Percentiles rank a stretch among this genome's conserved stretches.
phyloP scores from a whole-genome alignment of 2,329 filamentous ascomycete genomes.

The Albifimbria verrucaria region DNA sequence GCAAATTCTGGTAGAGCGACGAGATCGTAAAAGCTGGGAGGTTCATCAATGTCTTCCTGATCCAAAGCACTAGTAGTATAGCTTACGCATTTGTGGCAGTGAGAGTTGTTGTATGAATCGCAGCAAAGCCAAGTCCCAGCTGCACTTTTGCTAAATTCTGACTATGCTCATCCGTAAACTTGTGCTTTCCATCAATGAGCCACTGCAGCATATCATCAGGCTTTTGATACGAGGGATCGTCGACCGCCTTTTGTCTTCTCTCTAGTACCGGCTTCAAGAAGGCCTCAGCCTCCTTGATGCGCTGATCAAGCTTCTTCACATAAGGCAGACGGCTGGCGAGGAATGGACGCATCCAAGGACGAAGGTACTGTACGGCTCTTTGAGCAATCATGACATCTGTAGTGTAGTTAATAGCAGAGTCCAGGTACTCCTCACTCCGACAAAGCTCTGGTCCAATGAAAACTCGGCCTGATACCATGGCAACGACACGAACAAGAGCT shows the following conservation, averaged over 20 bases:
- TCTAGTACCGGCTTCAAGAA: slow-evolving; percentile 34
- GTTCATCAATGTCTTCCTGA: neutral
- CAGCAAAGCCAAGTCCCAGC: slow-evolving; percentile 42
- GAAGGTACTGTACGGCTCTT: slow-evolving; percentile 21
- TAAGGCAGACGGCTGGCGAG: slow-evolving; percentile 27
- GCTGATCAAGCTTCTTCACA: slow-evolving; percentile 27
- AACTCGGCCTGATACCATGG: slow-evolving; percentile 41
- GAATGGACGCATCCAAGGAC: slow-evolving; percentile 30
- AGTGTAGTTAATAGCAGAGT: slow-evolving; percentile 46
- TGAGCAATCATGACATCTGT: slow-evolving; percentile 36
- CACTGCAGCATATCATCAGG: slow-evolving; percentile 48
- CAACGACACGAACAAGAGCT: slow-evolving; percentile 41
- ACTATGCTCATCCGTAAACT: slow-evolving; percentile 27
- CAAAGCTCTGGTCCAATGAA: slow-evolving; percentile 46
- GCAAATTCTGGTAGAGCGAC: slow-evolving; percentile 3
- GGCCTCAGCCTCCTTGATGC: slow-evolving; percentile 26
- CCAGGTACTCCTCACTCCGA: slow-evolving; percentile 40
- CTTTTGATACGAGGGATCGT: slow-evolving; percentile 16
- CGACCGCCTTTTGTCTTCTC: slow-evolving; percentile 18
- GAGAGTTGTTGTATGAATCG: slow-evolving; percentile 49
- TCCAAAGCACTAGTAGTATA: no score
- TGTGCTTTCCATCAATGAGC: slow-evolving; percentile 36
- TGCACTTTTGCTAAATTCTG: slow-evolving; percentile 38
- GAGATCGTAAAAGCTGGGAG: slow-evolving; percentile 3
- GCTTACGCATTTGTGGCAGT: slow-evolving; percentile 40